Evolutionary conservation across 2,329 filamentous ascomycete species (phyloP).

Genomic region (Fusarium keratoplasticum): DNA sequence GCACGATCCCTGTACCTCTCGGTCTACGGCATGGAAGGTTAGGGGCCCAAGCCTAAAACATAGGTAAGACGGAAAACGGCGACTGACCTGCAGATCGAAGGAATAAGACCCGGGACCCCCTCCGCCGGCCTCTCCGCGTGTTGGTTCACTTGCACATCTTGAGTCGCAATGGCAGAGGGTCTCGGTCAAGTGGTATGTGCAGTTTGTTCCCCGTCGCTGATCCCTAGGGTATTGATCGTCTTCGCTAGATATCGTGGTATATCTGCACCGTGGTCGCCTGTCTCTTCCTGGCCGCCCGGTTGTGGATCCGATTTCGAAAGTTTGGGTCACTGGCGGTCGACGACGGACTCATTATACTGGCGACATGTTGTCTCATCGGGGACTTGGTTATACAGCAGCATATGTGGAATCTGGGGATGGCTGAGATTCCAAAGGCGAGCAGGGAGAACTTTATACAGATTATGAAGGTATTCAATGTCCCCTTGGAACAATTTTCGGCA

Average conservation of each 20-base stretch:
- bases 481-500: background rate
- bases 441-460: conserved; percentile 41
- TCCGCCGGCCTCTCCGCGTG: conserved; percentile 6
- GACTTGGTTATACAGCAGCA: conserved; percentile 39
- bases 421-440: conserved; percentile 35
- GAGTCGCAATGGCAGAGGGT: conserved; percentile 40
- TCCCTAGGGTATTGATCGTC: background rate
- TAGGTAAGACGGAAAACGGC: conserved; percentile 3
- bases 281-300: conserved; percentile 29
- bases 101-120: conserved; percentile 30
- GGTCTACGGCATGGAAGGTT: background rate
- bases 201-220: background rate
- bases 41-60: background rate
- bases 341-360: conserved; percentile 32
- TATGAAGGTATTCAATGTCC: conserved; percentile 32
- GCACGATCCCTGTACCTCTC: background rate
- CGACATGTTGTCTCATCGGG: conserved; percentile 36
- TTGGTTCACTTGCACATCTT: conserved; percentile 12
- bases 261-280: conserved; percentile 34
- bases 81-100: conserved; percentile 10
- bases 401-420: conserved; percentile 44
- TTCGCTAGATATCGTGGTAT: conserved; percentile 38
- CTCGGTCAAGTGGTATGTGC: conserved; percentile 40
- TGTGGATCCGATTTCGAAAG: conserved; percentile 37
- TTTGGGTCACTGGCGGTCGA: conserved; percentile 30